Evolutionary conservation across 306 rosid species (phyloP), one percentile per base, ranked within the genome.

Genomic region (Elaeagnus macrophylla): DNA sequence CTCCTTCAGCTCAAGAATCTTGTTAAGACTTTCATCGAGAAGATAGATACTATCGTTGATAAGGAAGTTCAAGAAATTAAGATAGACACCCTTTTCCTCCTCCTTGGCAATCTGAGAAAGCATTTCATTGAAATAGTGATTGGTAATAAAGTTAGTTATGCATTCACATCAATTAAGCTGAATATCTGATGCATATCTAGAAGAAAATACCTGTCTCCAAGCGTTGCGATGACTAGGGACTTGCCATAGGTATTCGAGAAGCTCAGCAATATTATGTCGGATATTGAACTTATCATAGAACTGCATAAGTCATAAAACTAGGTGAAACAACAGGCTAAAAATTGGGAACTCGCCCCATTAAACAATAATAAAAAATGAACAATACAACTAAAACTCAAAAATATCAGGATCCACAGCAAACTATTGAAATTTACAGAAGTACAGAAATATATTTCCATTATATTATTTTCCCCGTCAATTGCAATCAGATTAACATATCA

Each of bases 221-320:
- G 99, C 94, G 77, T 83, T 93, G 19, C 82, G 99, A 74, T 93
- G 99, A 77, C 95, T 84, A 64, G 99, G 99, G 62, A 93, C 96
- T 72, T 84, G 95, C 99, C 99, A 93, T 32, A 93, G 81, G 81
- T 93, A 87, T 65, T 93, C 99, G 3, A 93, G 99, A 71, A 93
- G 96, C 57, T 93, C 99, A 3, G 99, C 96, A 63, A 93, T 93
- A 65, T 93, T 84, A 69, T 93, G 96, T 45, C 99, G 99, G 68
- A 93, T 93, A 78, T 84, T 93, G 67, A 93, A 93, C 82, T 93
- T 93, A 77, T 93, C 99, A 51, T 82, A 93, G 65, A 93, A 93
- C 99, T 93, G 87, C 72, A 75, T 72, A 66, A 53, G 45, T 61
- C 48, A 75, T 59, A 76, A 72, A 66, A 61, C 32, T 25, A 25